Evolutionary conservation across 306 rosid genomes (phyloP).

Genomic region (Geum urbanum): DNA sequence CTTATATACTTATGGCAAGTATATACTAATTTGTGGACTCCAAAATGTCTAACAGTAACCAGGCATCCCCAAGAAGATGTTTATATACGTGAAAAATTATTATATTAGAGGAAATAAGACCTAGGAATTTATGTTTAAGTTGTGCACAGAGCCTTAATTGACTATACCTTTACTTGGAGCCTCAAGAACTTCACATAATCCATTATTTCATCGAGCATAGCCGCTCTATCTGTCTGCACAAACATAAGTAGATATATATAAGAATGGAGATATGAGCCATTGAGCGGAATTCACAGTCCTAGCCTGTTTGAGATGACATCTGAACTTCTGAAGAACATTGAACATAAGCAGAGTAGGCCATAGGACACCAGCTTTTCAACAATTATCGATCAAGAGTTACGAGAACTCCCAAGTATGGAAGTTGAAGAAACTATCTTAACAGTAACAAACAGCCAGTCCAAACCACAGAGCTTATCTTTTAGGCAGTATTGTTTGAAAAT

Average conservation of each 20-base stretch:
- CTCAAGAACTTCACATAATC: slow-evolving; percentile 95
- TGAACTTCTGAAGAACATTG: neutral
- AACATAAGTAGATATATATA: slow-evolving; percentile 15
- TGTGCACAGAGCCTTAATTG: slow-evolving; percentile 2
- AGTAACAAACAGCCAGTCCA: neutral
- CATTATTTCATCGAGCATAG: slow-evolving; percentile 93
- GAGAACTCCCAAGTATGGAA: neutral
- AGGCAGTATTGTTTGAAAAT: neutral
- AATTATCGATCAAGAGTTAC: neutral
- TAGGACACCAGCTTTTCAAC: slow-evolving; percentile 3
- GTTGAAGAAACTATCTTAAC: neutral
- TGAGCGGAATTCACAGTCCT: neutral
- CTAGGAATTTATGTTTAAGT: neutral
- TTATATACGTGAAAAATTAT: neutral
- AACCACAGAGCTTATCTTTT: neutral
- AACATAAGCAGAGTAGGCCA: neutral
- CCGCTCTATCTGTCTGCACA: slow-evolving; percentile 86
- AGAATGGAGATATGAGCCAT: neutral
- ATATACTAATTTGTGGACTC: neutral
- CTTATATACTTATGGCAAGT: too few relatives aligned
- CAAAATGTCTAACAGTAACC: neutral
- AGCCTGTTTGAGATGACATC: slow-evolving; percentile 5
- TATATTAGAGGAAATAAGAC: neutral
- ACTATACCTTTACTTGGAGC: slow-evolving; percentile 87
- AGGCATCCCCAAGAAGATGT: neutral